Evolutionary conservation across 805 yeast genomes (phyloP).

Genomic region (Cyberlindnera euphorbiiphila): DNA sequence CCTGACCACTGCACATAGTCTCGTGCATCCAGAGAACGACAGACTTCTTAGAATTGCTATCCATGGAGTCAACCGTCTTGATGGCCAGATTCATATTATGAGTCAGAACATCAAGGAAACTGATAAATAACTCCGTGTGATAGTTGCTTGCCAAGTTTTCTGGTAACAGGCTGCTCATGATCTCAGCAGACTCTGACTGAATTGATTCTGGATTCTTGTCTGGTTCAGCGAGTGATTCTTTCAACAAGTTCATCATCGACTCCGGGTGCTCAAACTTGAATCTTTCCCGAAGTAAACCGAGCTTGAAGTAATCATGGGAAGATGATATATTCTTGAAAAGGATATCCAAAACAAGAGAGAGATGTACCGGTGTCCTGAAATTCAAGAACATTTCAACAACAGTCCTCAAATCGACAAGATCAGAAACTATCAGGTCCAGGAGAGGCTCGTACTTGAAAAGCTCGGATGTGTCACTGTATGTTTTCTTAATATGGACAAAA

Average conservation of each 20-base stretch:
- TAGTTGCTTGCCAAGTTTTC: slow-evolving; percentile 14
- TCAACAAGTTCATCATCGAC: slow-evolving; percentile 18
- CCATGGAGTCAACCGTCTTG: slow-evolving; percentile 7
- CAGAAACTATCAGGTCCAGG: slow-evolving; percentile 35
- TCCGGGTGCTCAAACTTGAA: slow-evolving; percentile 20
- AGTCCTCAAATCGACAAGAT: slow-evolving; percentile 32
- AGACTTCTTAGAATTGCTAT: neutral
- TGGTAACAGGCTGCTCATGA: slow-evolving; percentile 20
- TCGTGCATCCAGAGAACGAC: slow-evolving; percentile 4
- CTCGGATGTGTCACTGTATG: slow-evolving; percentile 29
- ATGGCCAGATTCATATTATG: slow-evolving; percentile 11
- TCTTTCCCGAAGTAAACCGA: slow-evolving; percentile 20
- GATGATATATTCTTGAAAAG: slow-evolving; percentile 21
- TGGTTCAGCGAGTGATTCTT: slow-evolving; percentile 13
- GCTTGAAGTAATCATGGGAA: slow-evolving; percentile 20
- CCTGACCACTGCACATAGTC: slow-evolving; percentile 4
- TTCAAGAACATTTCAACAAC: slow-evolving; percentile 32
- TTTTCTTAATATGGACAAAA: slow-evolving; percentile 28
- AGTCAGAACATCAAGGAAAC: slow-evolving; percentile 18
- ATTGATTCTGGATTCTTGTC: slow-evolving; percentile 17
- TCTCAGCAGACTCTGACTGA: slow-evolving; percentile 26
- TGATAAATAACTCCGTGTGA: slow-evolving; percentile 18
- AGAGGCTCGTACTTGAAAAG: slow-evolving; percentile 35
- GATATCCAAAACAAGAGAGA: slow-evolving; percentile 21
- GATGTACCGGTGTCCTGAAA: slow-evolving; percentile 21